Evolutionary conservation across 345 rosid genomes (phyloP).

Genomic region (Microthlaspi erraticum): DNA sequence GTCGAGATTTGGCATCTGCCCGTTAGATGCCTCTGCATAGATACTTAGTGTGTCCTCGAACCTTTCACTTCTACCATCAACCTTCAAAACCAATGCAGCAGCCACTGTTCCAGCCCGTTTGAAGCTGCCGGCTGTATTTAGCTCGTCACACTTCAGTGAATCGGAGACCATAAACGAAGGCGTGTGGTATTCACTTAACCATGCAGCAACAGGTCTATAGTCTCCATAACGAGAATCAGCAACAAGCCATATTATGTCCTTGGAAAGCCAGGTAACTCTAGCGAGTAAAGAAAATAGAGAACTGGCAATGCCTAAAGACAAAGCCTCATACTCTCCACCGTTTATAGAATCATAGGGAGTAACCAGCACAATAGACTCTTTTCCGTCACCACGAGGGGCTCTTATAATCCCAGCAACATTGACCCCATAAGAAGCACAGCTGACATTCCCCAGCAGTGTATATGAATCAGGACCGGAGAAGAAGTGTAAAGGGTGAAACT

Average conservation of each 20-base stretch:
- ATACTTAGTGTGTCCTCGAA: slow-evolving; percentile 71
- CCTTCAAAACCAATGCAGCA: slow-evolving; percentile 90
- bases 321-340: slow-evolving; percentile 53
- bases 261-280: slow-evolving; percentile 90
- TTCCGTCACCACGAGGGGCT: slow-evolving; percentile 96
- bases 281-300: slow-evolving; percentile 81
- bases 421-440: slow-evolving; percentile 62
- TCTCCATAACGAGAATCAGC: slow-evolving; percentile 91
- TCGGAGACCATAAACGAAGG: slow-evolving; percentile 59
- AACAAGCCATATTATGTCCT: slow-evolving; percentile 87
- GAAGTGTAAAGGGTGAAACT: slow-evolving; percentile 80
- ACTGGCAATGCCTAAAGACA: slow-evolving; percentile 71
- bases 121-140: slow-evolving; percentile 51
- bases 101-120: slow-evolving; percentile 89
- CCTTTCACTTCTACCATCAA: slow-evolving; percentile 53
- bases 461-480: slow-evolving; percentile 65
- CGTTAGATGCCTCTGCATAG: slow-evolving; percentile 95
- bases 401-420: slow-evolving; percentile 73
- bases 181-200: slow-evolving; percentile 83
- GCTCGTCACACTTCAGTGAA: slow-evolving; percentile 42
- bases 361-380: slow-evolving; percentile 89
- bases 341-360: slow-evolving; percentile 72
- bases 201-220: slow-evolving; percentile 77
- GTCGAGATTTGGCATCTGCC: slow-evolving; percentile 98
- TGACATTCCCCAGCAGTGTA: slow-evolving; percentile 51